Base-by-base conservation (phyloP, 2,329 filamentous ascomycete species). In the Triangularia verruculosa region DNA sequence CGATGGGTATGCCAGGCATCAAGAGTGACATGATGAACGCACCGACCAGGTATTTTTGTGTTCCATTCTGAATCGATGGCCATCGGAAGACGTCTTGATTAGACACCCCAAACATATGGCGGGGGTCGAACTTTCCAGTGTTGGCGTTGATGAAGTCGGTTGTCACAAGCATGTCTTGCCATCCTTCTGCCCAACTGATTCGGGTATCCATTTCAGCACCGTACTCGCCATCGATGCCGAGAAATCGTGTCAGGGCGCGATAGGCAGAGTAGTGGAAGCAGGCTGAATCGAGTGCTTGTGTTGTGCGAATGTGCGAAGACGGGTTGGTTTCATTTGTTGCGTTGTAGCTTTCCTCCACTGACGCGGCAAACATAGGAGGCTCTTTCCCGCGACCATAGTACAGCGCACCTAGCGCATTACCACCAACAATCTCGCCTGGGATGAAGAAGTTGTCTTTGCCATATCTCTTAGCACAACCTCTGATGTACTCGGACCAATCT, bases 391-490 rank as follows among this genome's bases (percentile, higher is more conserved):
- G 79, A 3, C 86, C 86, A 24, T 88, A 73, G 66, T 86, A 87
- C 47, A 88, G 76, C 0, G 84, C 79, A 1, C 83, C 85, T 57
- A 86, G 80, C 1, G 80, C 83, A 62, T 88, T 86, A 47, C 85
- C 85, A 67, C 83, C 83, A 25, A 85, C 86, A 57, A 89, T 84
- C 73, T 89, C 86, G 52, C 86, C 86, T 1, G 84, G 81, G 9
- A 88, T 78, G 72, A 88, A 86, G 72, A 89, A 89, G 69, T 89
- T 89, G 1, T 82, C 71, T 71, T 89, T 89, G 47, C 84, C 84
- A 56, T 83, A 76, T n/a, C 75, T 72, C 11, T 77, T 74, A 13
- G 86, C 86, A 71, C 86, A 89, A 39, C 81, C 75, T 47, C 86
- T 78, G 66, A 87, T 82, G 15, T 80, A 78, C 20, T 79, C 76